phyloP scores from a whole-genome alignment of 257 asterid species.

The Primulina eburnea region DNA sequence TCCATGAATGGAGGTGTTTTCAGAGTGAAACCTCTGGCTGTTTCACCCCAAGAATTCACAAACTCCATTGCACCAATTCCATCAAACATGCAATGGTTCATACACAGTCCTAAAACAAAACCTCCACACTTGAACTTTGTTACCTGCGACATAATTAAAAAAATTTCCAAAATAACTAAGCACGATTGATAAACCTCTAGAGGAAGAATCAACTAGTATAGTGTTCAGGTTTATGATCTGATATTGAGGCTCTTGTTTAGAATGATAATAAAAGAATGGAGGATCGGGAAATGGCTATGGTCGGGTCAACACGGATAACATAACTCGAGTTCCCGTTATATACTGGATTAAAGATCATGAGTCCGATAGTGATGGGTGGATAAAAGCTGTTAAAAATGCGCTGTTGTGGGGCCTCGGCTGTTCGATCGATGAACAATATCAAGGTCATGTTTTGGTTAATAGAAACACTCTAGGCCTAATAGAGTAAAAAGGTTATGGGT shows the following conservation, averaged over 20 bases:
- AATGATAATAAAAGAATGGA: no score
- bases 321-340: neutral
- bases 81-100: slow-evolving; percentile 91
- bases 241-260: no score
- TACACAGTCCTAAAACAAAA: slow-evolving; percentile 75
- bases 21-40: slow-evolving; percentile 56
- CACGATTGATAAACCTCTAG: neutral
- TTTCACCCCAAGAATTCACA: slow-evolving; percentile 80
- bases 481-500: no score
- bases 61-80: slow-evolving; percentile 93
- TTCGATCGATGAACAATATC: no score
- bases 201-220: neutral
- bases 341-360: neutral
- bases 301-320: neutral
- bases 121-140: slow-evolving; percentile 94
- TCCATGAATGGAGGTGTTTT: slow-evolving; percentile 71
- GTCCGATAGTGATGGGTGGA: neutral
- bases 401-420: no score
- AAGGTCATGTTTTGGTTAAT: no score
- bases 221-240: no score
- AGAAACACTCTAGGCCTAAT: neutral
- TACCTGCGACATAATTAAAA: slow-evolving; percentile 35
- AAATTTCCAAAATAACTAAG: neutral
- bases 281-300: no score
- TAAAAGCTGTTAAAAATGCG: no score